Evolutionary conservation across 805 yeast species (phyloP).

Genomic region (Candida ulmi): DNA sequence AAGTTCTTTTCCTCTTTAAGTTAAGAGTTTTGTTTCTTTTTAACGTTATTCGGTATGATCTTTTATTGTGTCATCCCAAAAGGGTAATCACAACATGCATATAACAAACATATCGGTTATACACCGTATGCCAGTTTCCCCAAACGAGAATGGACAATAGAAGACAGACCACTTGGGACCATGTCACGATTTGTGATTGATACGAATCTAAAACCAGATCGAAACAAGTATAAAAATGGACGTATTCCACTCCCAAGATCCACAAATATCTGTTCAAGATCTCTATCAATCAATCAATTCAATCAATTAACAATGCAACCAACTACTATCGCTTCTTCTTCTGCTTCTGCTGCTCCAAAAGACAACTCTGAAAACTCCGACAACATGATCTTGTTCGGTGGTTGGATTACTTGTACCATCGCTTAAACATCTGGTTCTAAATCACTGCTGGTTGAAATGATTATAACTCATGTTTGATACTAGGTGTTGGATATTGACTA

Average conservation of each 20-base stretch:
- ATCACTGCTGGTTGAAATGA: too few species aligned
- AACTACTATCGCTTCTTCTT: background rate
- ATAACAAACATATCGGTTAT: background rate
- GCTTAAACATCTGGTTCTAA: too few species aligned
- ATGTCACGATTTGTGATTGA: too few species aligned
- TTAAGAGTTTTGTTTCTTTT: too few species aligned
- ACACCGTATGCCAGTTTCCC: background rate
- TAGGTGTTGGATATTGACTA: too few species aligned
- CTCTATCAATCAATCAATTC: background rate
- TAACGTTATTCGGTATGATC: background rate
- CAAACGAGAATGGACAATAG: background rate
- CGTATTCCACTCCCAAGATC: too few species aligned
- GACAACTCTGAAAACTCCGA: constrained; percentile 92
- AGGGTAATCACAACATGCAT: background rate
- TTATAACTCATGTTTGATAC: too few species aligned
- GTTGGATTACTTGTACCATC: constrained; percentile 1
- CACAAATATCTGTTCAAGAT: background rate
- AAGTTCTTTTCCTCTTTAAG: too few species aligned
- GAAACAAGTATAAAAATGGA: too few species aligned
- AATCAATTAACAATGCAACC: background rate
- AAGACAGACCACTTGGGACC: background rate
- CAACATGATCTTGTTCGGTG: constrained; percentile 89
- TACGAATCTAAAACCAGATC: too few species aligned
- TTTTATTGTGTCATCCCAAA: background rate
- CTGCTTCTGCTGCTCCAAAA: constrained; percentile 28